A percentile compares a stretch with the other conserved stretches of the same genome.
Evolutionary conservation across 805 yeast species (phyloP).

Genomic region (Starmerella apis): DNA sequence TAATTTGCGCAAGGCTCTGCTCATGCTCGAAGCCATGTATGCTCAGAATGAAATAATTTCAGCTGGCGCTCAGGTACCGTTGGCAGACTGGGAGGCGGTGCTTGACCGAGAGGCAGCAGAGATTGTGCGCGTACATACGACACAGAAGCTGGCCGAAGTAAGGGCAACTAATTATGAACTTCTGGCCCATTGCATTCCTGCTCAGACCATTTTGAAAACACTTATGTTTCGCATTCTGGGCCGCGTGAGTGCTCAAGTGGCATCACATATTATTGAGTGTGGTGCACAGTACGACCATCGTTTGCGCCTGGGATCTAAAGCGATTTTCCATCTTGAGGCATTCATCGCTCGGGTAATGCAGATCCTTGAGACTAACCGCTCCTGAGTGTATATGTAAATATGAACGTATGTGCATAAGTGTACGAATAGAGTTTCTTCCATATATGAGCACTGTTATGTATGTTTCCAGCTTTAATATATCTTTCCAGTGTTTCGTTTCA

Average conservation of each 20-base stretch:
- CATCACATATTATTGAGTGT: slow-evolving; percentile 38
- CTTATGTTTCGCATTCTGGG: slow-evolving; percentile 34
- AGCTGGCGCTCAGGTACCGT: slow-evolving; percentile 42
- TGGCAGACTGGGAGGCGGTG: slow-evolving; percentile 86
- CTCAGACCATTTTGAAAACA: slow-evolving; percentile 63
- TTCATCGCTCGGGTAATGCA: slow-evolving; percentile 85
- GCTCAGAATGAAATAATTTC: slow-evolving; percentile 29
- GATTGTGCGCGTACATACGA: slow-evolving; percentile 53
- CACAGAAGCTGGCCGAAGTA: slow-evolving; percentile 39
- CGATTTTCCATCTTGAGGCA: slow-evolving; percentile 91
- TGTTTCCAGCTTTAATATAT: too few species aligned
- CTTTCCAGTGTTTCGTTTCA: too few species aligned
- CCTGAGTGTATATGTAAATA: neutral
- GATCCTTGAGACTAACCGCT: slow-evolving; percentile 39
- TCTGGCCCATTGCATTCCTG: slow-evolving; percentile 87
- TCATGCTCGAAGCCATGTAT: slow-evolving; percentile 68
- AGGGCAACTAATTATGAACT: slow-evolving; percentile 70
- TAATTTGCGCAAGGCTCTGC: slow-evolving; percentile 65
- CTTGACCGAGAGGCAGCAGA: slow-evolving; percentile 53
- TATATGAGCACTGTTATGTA: too few species aligned
- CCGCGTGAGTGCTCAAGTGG: slow-evolving; percentile 24
- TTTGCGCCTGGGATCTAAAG: slow-evolving; percentile 72
- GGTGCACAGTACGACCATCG: slow-evolving; percentile 70
- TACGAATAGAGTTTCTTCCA: too few species aligned
- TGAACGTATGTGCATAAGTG: neutral